Evolutionary conservation across 495 filamentous ascomycete species (phyloP).

Genomic region (Podospora bellae-mahoneyi): DNA sequence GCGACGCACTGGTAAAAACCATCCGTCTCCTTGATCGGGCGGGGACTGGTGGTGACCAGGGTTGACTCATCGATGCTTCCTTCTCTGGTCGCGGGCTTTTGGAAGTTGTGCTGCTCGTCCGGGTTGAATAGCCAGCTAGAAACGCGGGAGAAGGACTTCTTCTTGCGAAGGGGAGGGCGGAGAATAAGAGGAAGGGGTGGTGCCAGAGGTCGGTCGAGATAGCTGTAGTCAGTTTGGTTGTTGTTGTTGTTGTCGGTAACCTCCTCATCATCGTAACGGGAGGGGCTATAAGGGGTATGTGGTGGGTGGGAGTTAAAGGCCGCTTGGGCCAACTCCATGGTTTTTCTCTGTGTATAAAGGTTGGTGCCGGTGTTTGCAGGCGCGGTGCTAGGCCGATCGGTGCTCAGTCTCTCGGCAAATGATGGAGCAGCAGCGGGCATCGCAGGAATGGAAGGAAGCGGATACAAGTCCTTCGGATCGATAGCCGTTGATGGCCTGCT

Average conservation of each 20-base stretch:
- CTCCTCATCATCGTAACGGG: neutral
- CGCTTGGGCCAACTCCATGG: conserved; percentile 20
- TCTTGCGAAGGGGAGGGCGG: conserved; percentile 50
- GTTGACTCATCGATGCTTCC: conserved; percentile 1
- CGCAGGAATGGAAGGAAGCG: conserved; percentile 47
- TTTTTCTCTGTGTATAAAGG: conserved; percentile 16
- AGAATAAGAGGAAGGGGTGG: conserved; percentile 53
- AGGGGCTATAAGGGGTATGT: neutral
- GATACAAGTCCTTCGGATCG: conserved; percentile 19
- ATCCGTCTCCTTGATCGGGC: conserved; percentile 43
- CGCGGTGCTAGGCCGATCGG: conserved; percentile 39
- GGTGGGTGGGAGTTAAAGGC: conserved; percentile 25
- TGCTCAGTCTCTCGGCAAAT: conserved; percentile 47
- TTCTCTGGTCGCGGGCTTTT: neutral
- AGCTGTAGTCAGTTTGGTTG: conserved; percentile 7
- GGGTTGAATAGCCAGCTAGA: conserved; percentile 53
- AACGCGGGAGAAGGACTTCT: conserved; percentile 56
- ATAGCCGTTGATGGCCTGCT: conserved; percentile 48
- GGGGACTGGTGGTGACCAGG: conserved; percentile 47
- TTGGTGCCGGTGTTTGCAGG: conserved; percentile 23
- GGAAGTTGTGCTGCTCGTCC: conserved; percentile 9
- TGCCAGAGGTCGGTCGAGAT: conserved; percentile 41
- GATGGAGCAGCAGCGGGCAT: conserved; percentile 47
- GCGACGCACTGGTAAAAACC: conserved; percentile 54
- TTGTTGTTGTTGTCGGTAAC: conserved; percentile 10